Evolutionary conservation across 1,284 basidiomycete genomes (phyloP), one percentile per base, ranked within the genome.

Genomic region (Ceratobasidium sp.): DNA sequence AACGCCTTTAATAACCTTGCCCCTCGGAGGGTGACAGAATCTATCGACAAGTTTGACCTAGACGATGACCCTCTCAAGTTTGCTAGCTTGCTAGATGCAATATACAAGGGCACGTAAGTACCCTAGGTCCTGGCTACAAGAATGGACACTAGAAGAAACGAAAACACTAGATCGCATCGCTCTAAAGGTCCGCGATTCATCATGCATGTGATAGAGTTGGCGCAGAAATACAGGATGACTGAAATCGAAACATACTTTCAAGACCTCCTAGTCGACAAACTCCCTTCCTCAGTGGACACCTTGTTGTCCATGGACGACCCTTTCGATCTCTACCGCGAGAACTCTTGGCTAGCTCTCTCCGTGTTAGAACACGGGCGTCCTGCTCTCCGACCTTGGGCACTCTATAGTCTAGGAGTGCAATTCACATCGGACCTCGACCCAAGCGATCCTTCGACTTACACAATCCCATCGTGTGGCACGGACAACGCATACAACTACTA

Each of bases 211-310:
- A 22, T 46, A 15, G 61, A 64, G 15, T 34, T 64, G 32, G 37
- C 61, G 11, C 61, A 44, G n/a, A 64, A 64, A 34, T 64, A 64
- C 25, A 17, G 25, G 40, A 64, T 64, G 61, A 22, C 22, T 13
- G 61, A 40, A 6, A 34, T 64, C 17, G 40, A 64, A n/a, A 43
- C 32, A 17, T 5, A 22, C 15, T 46, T 64, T 40, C 61, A 64
- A 22, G 22, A n/a, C 6, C 34, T n/a, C 15, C 15, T 64, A 7
- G 17, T 11, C 15, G 8, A 19, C 32, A n/a, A 22, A 43, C 61
- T 64, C 19, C 61, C 61, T 6, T 1, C 40, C n/a, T 43, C 37
- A 11, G 15, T 37, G 9, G 22, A 13, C 13, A 34, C 15, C 15
- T 6, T 19, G 1, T 40, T 43, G 37, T 3, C 5, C 19, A 19